phyloP scores from a whole-genome alignment of 1,139 yeast species.

The Suhomyces atakaporum region DNA sequence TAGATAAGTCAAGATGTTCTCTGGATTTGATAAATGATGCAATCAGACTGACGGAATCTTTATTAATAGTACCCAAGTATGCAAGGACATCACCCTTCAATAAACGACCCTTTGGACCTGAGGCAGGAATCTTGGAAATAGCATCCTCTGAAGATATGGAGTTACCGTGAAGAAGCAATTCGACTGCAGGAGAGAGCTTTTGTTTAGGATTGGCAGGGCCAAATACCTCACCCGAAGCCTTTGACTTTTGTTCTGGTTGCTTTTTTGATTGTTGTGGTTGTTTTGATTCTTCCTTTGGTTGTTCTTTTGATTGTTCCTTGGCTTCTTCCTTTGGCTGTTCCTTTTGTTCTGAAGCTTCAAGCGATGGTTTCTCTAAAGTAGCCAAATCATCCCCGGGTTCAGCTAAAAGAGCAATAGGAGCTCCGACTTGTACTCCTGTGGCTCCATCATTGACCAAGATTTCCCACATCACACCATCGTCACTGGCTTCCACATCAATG shows the following conservation, averaged over 20 bases:
- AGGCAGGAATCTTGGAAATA: slow-evolving; percentile 66
- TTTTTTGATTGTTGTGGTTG: slow-evolving; percentile 5
- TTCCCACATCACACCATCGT: slow-evolving; percentile 86
- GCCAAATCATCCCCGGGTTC: slow-evolving; percentile 84
- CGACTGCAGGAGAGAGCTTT: slow-evolving; percentile 80
- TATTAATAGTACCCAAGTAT: slow-evolving; percentile 68
- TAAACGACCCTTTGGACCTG: slow-evolving; percentile 88
- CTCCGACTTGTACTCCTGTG: slow-evolving; percentile 81
- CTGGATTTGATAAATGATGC: slow-evolving; percentile 58
- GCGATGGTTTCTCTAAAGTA: slow-evolving; percentile 60
- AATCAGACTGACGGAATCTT: slow-evolving; percentile 53
- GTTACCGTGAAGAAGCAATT: slow-evolving; percentile 60
- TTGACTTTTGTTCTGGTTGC: slow-evolving; percentile 10
- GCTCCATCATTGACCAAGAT: slow-evolving; percentile 72
- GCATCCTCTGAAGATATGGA: slow-evolving; percentile 71
- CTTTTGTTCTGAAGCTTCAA: slow-evolving; percentile 26
- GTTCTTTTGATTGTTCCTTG: slow-evolving; percentile 17
- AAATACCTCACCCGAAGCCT: slow-evolving; percentile 23
- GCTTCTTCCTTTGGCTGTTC: slow-evolving; percentile 20
- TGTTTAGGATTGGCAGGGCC: slow-evolving; percentile 61
- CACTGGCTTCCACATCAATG: slow-evolving; percentile 90
- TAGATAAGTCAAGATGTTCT: slow-evolving; percentile 73
- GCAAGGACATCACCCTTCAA: slow-evolving; percentile 92
- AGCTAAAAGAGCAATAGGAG: slow-evolving; percentile 83
- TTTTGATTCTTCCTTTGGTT: slow-evolving; percentile 14